Base-by-base conservation (phyloP, 257 asterid species). In the Solanum pimpinellifolium region DNA sequence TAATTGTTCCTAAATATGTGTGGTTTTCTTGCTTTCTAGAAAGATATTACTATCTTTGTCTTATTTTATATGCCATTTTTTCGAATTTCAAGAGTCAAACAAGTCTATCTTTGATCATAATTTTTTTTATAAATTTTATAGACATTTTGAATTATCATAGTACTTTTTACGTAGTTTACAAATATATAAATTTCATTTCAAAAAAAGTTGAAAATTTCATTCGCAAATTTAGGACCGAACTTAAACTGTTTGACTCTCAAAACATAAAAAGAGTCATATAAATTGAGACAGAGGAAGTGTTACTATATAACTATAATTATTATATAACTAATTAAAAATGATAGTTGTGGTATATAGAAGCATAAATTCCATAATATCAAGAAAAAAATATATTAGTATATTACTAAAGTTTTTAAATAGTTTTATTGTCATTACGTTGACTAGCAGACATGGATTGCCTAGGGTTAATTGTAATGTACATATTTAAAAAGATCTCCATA, bases 351-450 rank as follows among this genome's bases (percentile, higher is more conserved):
- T 5, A 33, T 33, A 33, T 33, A n/a, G 68, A 80, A 80, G 68
- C 44, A 80, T 80, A 80, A 80, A 80, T 80, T 47, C 85, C 85
- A 29, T 44, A 25, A 80, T 6, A 47, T 39, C 68, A 47, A 80
- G 85, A 37, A 6, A 37, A 35, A 37, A 5, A 5, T n/a, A 37
- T 37, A 37, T 5, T 6, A 37, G 7, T 37, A 37, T 44, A n/a
- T 25, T 77, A 77, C 84, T 44, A 25, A 37, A 25, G 12, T 77
- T 44, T 44, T 44, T 2, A 77, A 44, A 77, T 77, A 39, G 27
- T 44, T 2, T 77, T 77, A 44, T 77, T 44, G 49, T 77, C 62
- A 47, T 77, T 25, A 65, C 20, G 33, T 80, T 80, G 85, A 80
- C 69, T 47, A 80, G 44, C 49, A 47, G 85, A 80, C 44, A 47